Conservation (phyloP, 2,329 filamentous ascomycete genomes). For the Arthrocladium fulminans region DNA sequence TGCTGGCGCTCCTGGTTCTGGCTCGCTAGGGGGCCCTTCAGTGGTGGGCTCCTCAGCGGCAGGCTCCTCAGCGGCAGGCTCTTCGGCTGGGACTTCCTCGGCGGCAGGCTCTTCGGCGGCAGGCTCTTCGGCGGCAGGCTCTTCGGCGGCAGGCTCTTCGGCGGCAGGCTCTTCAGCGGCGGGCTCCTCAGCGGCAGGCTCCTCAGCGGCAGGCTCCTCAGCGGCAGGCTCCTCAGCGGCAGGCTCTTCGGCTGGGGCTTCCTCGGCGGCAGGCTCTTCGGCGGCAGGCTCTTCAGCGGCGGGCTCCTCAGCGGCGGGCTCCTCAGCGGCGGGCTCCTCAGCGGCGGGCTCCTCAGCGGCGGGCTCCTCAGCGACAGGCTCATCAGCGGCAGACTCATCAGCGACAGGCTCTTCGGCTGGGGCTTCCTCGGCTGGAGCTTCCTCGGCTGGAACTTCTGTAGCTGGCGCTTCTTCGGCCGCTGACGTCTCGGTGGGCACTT, state of each 20-base stretch:
- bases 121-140: slow-evolving; percentile 9
- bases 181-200: background rate
- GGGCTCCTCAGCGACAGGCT: slow-evolving; percentile 19
- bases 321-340: slow-evolving; percentile 7
- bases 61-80: background rate
- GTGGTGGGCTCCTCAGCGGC: background rate
- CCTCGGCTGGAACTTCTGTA: background rate
- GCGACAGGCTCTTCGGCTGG: slow-evolving; percentile 9
- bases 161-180: background rate
- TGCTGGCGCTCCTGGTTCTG: background rate
- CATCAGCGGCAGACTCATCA: slow-evolving; percentile 17
- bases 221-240: slow-evolving; percentile 4
- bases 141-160: slow-evolving; percentile 18
- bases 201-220: background rate
- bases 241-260: background rate
- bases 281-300: background rate
- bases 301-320: background rate
- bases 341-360: slow-evolving; percentile 15
- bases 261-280: background rate
- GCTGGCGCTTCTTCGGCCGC: background rate
- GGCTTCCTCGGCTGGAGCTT: background rate
- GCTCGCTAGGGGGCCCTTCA: background rate
- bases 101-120: slow-evolving; percentile 22
- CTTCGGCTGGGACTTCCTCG: slow-evolving; percentile 10
- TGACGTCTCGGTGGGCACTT: slow-evolving; percentile 7